Evolutionary conservation across 495 filamentous ascomycete species (phyloP), one percentile per base, ranked within the genome.

Genomic region (Aspergillus carlsbadensis): DNA sequence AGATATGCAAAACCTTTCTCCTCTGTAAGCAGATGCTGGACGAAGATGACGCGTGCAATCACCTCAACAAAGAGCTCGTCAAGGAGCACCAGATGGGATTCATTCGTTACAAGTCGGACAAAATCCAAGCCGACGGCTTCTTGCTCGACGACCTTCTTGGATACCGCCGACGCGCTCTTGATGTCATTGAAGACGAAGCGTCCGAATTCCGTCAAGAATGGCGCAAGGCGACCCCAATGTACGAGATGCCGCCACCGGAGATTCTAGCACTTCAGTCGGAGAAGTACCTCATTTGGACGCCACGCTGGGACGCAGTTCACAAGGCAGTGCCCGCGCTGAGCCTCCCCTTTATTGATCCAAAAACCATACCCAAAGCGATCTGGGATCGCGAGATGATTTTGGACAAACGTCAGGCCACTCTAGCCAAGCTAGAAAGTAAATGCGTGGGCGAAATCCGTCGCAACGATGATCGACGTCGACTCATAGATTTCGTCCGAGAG

Each of bases 11-110:
- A 29, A 66, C 76, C 34, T 57, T 70, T 10, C 43, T 69, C 7
- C 33, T 60, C 5, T 71, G 66, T 60, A 74, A 76, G 49, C 59
- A 67, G 10, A 52, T 66, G 13, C 63, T 78, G 8, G 71, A 74
- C 37, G 59, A 56, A 2, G 59, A 61, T 3, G 31, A 29, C 3
- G 48, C 76, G 20, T 75, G 69, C 47, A 54, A 41, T 18, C 39
- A 43, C 6, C 47, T 67, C 37, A 63, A 72, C 35, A 55, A 59
- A 17, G 57, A 56, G 0, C 18, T 70, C 5, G 29, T 75, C n/a
- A 40, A 44, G 13, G 41, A 62, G 13, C 66, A 72, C 36, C 70
- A 75, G 47, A 47, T 63, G 22, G 46, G 17, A 1, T 68, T 66
- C 33, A 58, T 74, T 40, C 57, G 48, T n/a, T 51, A 58, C 17